Percentiles rank a stretch among this genome's conserved stretches.
These are phyloP conservation scores for Venturia asperata DNA, from an alignment of 2,329 filamentous ascomycete genomes.

Conservation along the genomic window DNA sequence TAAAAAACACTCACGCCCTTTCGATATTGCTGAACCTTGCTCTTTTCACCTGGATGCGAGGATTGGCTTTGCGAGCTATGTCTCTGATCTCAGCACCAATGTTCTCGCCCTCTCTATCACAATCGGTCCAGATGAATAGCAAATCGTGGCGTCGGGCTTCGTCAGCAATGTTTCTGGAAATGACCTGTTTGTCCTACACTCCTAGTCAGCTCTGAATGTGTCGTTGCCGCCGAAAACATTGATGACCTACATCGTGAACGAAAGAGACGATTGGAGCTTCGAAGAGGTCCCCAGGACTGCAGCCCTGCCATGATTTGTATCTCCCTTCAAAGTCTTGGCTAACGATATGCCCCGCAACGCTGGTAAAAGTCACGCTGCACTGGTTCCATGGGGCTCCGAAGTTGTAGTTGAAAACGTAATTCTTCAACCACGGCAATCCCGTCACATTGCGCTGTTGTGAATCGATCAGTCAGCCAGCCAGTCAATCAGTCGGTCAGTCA, in stretches of 20 bases:
- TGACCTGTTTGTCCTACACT: conserved; percentile 51
- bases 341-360: conserved; percentile 81
- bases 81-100: conserved; percentile 87
- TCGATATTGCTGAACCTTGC: conserved; percentile 96
- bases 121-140: conserved; percentile 97
- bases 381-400: conserved; percentile 74
- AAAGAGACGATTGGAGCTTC: conserved; percentile 65
- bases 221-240: no score
- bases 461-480: background rate
- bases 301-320: conserved; percentile 74
- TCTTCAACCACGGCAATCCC: conserved; percentile 75
- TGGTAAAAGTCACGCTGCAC: conserved; percentile 88
- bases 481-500: no score
- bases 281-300: conserved; percentile 72
- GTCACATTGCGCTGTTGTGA: conserved; percentile 54
- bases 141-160: conserved; percentile 67
- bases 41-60: conserved; percentile 68
- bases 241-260: conserved; percentile 53
- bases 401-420: conserved; percentile 85
- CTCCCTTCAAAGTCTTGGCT: conserved; percentile 66
- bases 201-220: no score
- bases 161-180: conserved; percentile 77
- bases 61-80: conserved; percentile 68
- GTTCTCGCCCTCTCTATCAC: conserved; percentile 93
- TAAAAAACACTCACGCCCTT: conserved; percentile 58